Percentiles rank a stretch among this genome's conserved stretches.
phyloP scores from a whole-genome alignment of 805 yeast genomes.

The Hanseniaspora mollemarum region DNA sequence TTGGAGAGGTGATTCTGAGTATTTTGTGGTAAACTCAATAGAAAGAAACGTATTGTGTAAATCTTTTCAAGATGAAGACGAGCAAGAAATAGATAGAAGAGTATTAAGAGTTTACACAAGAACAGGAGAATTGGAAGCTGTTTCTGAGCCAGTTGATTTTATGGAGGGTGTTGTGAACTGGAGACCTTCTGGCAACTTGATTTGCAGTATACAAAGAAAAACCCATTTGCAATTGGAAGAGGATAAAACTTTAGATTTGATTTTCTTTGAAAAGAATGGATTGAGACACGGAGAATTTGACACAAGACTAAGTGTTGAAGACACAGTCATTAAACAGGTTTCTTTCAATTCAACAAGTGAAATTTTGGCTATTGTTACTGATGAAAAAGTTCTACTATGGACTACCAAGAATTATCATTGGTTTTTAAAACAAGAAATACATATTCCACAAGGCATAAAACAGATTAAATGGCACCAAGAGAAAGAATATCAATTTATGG shows the following conservation, averaged over 20 bases:
- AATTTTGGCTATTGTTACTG: constrained; percentile 55
- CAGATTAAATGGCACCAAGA: constrained; percentile 80
- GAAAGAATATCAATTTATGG: constrained; percentile 62
- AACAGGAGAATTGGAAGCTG: constrained; percentile 65
- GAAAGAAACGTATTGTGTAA: constrained; percentile 30
- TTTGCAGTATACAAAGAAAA: constrained; percentile 69
- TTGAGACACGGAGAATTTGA: constrained; percentile 78
- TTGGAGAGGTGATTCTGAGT: constrained; percentile 96
- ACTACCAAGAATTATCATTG: constrained; percentile 87
- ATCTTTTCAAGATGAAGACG: constrained; percentile 18
- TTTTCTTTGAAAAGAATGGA: constrained; percentile 89
- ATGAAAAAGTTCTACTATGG: constrained; percentile 71
- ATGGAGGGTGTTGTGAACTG: constrained; percentile 65
- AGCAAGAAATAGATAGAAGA: constrained; percentile 44
- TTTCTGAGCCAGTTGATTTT: constrained; percentile 80
- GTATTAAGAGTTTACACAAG: constrained; percentile 73
- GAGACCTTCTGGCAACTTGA: constrained; percentile 83
- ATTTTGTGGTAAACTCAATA: constrained; percentile 53
- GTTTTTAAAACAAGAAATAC: constrained; percentile 78
- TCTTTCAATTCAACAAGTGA: constrained; percentile 79
- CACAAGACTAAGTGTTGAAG: constrained; percentile 44
- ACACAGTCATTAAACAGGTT: constrained; percentile 39
- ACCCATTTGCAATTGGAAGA: constrained; percentile 36
- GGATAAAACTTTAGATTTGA: constrained; percentile 35
- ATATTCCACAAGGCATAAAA: constrained; percentile 23